phyloP scores from a whole-genome alignment of 164 flowering plant species.

The Berberis thunbergii region DNA sequence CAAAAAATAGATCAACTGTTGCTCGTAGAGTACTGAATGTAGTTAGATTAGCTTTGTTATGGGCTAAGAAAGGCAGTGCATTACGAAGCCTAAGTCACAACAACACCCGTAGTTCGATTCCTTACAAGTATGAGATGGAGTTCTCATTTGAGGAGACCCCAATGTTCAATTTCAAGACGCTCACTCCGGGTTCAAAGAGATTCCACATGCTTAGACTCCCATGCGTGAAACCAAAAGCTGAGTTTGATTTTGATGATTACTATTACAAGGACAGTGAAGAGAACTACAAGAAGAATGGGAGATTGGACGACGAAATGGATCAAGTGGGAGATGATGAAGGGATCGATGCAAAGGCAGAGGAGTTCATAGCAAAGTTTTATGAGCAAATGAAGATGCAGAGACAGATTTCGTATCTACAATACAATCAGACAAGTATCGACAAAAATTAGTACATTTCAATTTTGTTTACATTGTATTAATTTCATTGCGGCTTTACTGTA shows the following conservation, averaged over 20 bases:
- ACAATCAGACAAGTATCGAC: slow-evolving; percentile 25
- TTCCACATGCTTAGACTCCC: slow-evolving; percentile 45
- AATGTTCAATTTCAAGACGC: slow-evolving; percentile 43
- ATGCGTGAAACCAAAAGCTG: slow-evolving; percentile 27
- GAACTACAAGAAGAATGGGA: background rate
- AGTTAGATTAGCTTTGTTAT: slow-evolving; percentile 53
- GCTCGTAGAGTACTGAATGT: slow-evolving; percentile 54
- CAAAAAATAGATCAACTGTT: slow-evolving; percentile 19
- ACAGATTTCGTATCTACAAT: slow-evolving; percentile 48
- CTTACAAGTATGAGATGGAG: slow-evolving; percentile 47
- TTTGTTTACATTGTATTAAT: background rate
- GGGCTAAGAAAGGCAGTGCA: slow-evolving; percentile 70
- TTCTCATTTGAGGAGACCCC: slow-evolving; percentile 84
- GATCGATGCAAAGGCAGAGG: slow-evolving; percentile 64
- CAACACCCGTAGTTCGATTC: slow-evolving; percentile 12
- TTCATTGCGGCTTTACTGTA: slow-evolving; percentile 12
- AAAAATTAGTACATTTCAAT: background rate
- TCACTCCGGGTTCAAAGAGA: slow-evolving; percentile 45
- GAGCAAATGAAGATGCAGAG: slow-evolving; percentile 66
- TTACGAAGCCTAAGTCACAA: slow-evolving; percentile 32
- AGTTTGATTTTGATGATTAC: slow-evolving; percentile 30
- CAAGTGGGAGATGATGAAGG: slow-evolving; percentile 25
- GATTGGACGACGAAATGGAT: slow-evolving; percentile 7
- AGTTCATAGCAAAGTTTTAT: slow-evolving; percentile 69
- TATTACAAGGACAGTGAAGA: slow-evolving; percentile 11